Conservation (phyloP, 176 grass and related monocot species). For the Zoysia pacifica region DNA sequence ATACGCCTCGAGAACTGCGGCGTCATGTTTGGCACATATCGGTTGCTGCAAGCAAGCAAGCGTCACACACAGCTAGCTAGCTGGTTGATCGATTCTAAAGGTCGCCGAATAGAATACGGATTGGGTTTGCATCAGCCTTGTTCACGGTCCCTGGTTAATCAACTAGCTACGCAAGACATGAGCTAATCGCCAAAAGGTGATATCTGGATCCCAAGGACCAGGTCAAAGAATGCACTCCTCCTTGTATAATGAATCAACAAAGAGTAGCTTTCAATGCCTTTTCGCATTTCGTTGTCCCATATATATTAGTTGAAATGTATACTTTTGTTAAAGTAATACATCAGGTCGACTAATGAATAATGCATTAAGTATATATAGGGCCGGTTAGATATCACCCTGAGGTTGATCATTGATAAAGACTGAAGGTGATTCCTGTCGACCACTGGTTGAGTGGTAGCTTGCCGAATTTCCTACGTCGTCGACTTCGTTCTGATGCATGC, state of each 20-base stretch:
- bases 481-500: too few species aligned
- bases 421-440: background rate
- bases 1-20: constrained; percentile 8
- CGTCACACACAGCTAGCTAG: background rate
- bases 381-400: background rate
- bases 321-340: background rate
- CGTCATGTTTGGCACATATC: background rate
- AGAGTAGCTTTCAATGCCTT: constrained; percentile 17
- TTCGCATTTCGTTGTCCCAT: background rate
- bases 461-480: background rate
- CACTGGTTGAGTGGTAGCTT: background rate
- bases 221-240: constrained; percentile 24
- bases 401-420: background rate
- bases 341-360: background rate
- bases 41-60: background rate
- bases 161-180: constrained; percentile 19
- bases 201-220: constrained; percentile 29
- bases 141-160: background rate
- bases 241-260: background rate
- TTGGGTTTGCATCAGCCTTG: background rate
- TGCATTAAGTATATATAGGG: background rate
- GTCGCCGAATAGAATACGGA: background rate
- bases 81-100: constrained; percentile 34
- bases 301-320: background rate
- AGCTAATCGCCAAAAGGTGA: constrained; percentile 58